Percentiles rank a stretch among this genome's conserved stretches.
phyloP scores from a whole-genome alignment of 2,329 filamentous ascomycete genomes.

The Diaporthe sp. region DNA sequence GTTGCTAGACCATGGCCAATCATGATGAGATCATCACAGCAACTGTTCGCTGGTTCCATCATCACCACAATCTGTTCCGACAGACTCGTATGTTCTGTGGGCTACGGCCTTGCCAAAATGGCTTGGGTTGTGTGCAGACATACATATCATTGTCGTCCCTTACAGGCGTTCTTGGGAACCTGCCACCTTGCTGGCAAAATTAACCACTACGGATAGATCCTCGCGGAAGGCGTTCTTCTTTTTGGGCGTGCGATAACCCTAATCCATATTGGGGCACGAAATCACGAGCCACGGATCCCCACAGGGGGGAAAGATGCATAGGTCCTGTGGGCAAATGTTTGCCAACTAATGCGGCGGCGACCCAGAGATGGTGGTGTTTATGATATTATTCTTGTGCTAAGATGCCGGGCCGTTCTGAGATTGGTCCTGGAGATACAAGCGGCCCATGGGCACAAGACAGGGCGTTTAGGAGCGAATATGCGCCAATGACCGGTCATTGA shows the following conservation, averaged over 20 bases:
- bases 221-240: slow-evolving; percentile 33
- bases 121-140: neutral
- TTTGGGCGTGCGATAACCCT: slow-evolving; percentile 1
- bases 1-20: slow-evolving; percentile 33
- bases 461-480: slow-evolving; percentile 20
- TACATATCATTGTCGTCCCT: slow-evolving; percentile 5
- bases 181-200: slow-evolving; percentile 7
- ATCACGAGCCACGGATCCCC: slow-evolving; percentile 24
- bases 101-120: neutral
- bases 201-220: slow-evolving; percentile 36
- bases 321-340: neutral
- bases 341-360: slow-evolving; percentile 11
- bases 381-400: neutral
- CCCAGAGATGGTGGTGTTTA: neutral
- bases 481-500: slow-evolving; percentile 26
- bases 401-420: slow-evolving; percentile 18
- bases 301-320: neutral
- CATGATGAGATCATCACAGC: slow-evolving; percentile 11
- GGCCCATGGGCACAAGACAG: slow-evolving; percentile 11
- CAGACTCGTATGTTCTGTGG: neutral
- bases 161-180: slow-evolving; percentile 26
- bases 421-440: slow-evolving; percentile 17
- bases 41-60: neutral
- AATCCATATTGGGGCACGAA: neutral
- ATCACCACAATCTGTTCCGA: neutral